phyloP scores from a whole-genome alignment of 768 basidiomycete species.

The Leccinum uliginosum region DNA sequence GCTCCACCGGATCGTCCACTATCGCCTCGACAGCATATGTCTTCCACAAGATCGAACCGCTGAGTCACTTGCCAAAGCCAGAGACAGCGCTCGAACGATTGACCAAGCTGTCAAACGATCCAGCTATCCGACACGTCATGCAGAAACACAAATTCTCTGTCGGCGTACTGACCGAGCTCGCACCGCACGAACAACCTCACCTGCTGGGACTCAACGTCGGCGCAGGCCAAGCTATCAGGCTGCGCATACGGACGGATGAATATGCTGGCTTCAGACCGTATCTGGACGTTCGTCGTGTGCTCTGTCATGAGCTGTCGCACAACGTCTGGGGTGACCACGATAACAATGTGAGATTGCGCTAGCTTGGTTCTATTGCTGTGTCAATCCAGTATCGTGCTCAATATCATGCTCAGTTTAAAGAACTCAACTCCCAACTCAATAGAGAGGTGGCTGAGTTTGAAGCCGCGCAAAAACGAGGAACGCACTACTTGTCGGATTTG shows the following conservation, averaged over 20 bases:
- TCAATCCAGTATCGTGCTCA: background rate
- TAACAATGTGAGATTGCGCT: conserved; percentile 51
- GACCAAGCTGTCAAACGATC: conserved; percentile 59
- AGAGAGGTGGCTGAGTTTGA: conserved; percentile 70
- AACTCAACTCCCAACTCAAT: conserved; percentile 69
- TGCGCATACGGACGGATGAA: conserved; percentile 62
- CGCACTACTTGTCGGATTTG: conserved; percentile 44
- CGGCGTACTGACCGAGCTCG: conserved; percentile 68
- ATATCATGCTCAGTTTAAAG: conserved; percentile 59
- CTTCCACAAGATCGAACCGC: conserved; percentile 62
- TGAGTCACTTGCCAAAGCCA: conserved; percentile 63
- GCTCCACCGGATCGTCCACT: conserved; percentile 47
- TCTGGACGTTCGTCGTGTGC: conserved; percentile 56
- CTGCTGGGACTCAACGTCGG: conserved; percentile 68
- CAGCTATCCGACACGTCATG: conserved; percentile 70
- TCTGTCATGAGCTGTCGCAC: conserved; percentile 77
- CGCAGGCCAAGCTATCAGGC: conserved; percentile 57
- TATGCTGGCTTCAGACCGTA: conserved; percentile 74
- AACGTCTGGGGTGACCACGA: conserved; percentile 73
- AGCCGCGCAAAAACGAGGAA: conserved; percentile 44
- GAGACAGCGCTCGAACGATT: conserved; percentile 51
- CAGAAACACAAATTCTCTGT: conserved; percentile 63
- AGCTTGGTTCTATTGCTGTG: background rate
- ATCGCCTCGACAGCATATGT: conserved; percentile 42
- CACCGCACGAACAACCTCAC: conserved; percentile 70